Base-by-base conservation (phyloP, 2,329 filamentous ascomycete species). In the Ophiostoma sp. region DNA sequence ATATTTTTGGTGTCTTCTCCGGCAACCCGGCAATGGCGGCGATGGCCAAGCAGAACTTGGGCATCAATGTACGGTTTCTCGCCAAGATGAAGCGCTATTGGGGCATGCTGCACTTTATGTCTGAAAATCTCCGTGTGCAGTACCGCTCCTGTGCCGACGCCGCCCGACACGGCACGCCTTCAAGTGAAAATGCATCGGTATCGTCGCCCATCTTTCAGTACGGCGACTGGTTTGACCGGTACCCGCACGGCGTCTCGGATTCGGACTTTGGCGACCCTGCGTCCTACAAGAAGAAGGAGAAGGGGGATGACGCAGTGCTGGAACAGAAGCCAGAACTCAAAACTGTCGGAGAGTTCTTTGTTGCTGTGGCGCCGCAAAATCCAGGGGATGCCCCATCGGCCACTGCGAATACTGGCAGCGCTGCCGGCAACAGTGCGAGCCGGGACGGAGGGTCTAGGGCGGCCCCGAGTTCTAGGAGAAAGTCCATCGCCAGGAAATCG, bases 91-190 rank as follows among this genome's bases (percentile, higher is more conserved):
- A 97, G 81, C 91, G 91, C 70, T 93, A 95, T 75, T 99, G 95
- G 95, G 95, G 94, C 70, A 96, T 97, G 90, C 97, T 98, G 76
- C 92, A 97, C 76, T 97, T 93, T 80, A 93, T 98, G 85, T 89
- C 92, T 0, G 93, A 98, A 76, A 95, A 94, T 74, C 84, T 97
- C 47, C 93, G 95, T 70, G 90, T 94, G 67, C 87, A 96, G 70
- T 99, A 97, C 76, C 87, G 90, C 66, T 86, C 88, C 64, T 94
- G 93, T 73, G 89, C 93, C 16, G 93, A 97, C 76, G 89, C 89
- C n/a, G 87, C 89, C 42, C 83, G 87, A 72, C 41, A 87, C 72
- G 91, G 91, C 9, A 82, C 82, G n/a, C 78, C 82, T 71, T 76
- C 79, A 70, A 77, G 77, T 68, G 79, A 83, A 67, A 79, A 80